Evolutionary conservation across 2,329 filamentous ascomycete species (phyloP).

Genomic region (Trichophyton equinum): DNA sequence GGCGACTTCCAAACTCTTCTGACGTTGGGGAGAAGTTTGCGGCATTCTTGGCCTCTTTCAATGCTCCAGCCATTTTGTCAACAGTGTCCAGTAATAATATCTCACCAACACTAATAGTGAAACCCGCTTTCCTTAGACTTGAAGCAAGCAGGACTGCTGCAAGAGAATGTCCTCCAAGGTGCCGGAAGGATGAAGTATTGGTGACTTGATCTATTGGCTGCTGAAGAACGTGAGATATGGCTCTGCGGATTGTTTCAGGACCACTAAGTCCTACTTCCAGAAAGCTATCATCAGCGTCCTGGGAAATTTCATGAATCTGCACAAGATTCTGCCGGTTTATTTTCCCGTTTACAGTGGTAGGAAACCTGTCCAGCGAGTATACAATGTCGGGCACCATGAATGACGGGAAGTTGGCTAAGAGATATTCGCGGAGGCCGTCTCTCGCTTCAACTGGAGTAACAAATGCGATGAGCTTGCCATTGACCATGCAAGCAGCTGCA

Average conservation of each 20-base stretch:
- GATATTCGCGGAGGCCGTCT: constrained; percentile 76
- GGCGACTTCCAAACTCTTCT: not conserved
- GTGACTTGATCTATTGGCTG: not conserved
- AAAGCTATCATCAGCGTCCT: not conserved
- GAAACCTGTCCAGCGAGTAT: not conserved
- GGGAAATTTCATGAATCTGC: not conserved
- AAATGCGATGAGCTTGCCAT: constrained; percentile 7
- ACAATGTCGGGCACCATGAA: constrained; percentile 3
- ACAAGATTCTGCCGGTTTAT: not conserved
- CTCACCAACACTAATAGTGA: not conserved
- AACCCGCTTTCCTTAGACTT: not conserved
- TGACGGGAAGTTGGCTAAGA: not conserved
- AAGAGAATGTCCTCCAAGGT: constrained; percentile 1
- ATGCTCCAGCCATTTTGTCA: not conserved
- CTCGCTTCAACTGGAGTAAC: constrained; percentile 57
- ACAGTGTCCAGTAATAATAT: not conserved
- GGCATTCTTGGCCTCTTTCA: not conserved
- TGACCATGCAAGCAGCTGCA: constrained; percentile 11
- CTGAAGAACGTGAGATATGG: not conserved
- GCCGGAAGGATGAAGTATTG: not conserved
- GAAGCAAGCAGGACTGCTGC: not conserved
- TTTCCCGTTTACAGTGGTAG: not conserved
- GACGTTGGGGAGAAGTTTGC: not conserved
- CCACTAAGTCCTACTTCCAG: not conserved
- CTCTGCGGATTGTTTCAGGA: not conserved